Conservation (phyloP, 2,329 filamentous ascomycete species). For the Westerdykella sp. region DNA sequence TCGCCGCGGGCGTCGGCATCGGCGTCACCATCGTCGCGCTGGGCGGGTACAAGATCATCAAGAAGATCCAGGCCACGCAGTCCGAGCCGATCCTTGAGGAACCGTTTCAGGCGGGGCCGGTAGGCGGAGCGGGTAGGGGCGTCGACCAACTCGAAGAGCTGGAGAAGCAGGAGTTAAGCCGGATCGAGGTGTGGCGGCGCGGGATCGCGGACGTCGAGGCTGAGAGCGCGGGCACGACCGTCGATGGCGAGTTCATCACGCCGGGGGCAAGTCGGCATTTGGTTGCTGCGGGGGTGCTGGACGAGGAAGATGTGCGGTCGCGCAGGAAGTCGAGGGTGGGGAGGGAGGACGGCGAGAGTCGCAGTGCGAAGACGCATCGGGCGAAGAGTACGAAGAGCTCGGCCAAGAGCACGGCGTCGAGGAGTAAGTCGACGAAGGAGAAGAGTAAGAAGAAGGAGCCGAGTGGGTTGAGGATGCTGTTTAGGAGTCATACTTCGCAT, state of each 20-base stretch:
- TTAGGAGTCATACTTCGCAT: constrained; percentile 28
- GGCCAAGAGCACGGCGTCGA: constrained; percentile 18
- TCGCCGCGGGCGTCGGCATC: constrained; percentile 80
- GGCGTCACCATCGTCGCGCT: constrained; percentile 95
- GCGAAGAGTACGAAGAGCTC: constrained; percentile 22
- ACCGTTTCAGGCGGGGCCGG: constrained; percentile 12
- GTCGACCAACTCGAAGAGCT: constrained; percentile 48
- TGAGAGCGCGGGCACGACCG: constrained; percentile 51
- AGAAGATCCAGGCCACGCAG: constrained; percentile 59
- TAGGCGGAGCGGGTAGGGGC: not conserved
- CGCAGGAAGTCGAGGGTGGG: constrained; percentile 21
- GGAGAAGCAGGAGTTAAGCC: constrained; percentile 50
- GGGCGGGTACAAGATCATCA: constrained; percentile 95
- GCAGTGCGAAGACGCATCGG: constrained; percentile 10
- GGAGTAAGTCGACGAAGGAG: constrained; percentile 20
- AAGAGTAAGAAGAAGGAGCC: constrained; percentile 40
- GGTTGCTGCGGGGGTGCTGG: constrained; percentile 42
- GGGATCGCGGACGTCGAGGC: constrained; percentile 56
- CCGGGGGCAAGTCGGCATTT: constrained; percentile 47
- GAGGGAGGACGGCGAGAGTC: constrained; percentile 8
- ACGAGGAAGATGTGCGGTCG: constrained; percentile 44
- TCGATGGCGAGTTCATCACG: constrained; percentile 61
- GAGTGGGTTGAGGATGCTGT: constrained; percentile 39
- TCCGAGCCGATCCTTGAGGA: constrained; percentile 13
- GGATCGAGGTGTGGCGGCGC: constrained; percentile 58